Base-by-base conservation (phyloP, 73 alveolate genomes). In the Paramecium biaurelia region DNA sequence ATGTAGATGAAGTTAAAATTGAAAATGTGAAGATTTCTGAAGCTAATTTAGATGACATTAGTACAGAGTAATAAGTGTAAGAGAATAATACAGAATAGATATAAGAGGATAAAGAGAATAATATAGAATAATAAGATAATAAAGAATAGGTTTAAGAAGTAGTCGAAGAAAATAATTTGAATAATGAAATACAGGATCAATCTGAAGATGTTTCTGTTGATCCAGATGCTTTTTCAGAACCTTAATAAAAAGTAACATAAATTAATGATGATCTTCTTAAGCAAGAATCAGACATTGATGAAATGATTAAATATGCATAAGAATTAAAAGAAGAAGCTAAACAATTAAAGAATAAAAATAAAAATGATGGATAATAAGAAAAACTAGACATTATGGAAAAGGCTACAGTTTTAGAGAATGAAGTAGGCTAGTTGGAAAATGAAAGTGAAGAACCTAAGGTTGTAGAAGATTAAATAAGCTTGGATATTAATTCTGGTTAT, bases 181-280 rank as follows among this genome's bases (percentile, higher is more conserved):
- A 47, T 47, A 18, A 20, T 18, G 8, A 53, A n/a, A 53, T 53
- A 53, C n/a, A 18, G 4, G 68, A 53, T 1, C 8, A 28, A 63
- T 11, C 20, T 24, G 84, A 63, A 26, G 84, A 23, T 63, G 26
- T 63, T 26, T 63, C 84, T 14, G 41, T 30, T 12, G 41, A 63
- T 11, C 84, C 84, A 23, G 84, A 26, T 20, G 84, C 41, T 24
- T 63, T 63, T 63, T 63, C 84, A 26, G 84, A 63, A n/a, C 84
- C 84, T 23, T 63, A 63, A 63, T 32, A 63, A 63, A 63, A 30
- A 30, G 84, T 63, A 12, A 63, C 84, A 12, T 26, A 26, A 30
- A 63, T 63, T 26, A 26, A 26, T 63, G 84, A 63, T 24, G 84
- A 53, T 53, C 32, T 20, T n/a, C 26, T n/a, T 3, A 53, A 53